Conservation (phyloP, 1,139 yeast species). For the Geotrichum restrictum region DNA sequence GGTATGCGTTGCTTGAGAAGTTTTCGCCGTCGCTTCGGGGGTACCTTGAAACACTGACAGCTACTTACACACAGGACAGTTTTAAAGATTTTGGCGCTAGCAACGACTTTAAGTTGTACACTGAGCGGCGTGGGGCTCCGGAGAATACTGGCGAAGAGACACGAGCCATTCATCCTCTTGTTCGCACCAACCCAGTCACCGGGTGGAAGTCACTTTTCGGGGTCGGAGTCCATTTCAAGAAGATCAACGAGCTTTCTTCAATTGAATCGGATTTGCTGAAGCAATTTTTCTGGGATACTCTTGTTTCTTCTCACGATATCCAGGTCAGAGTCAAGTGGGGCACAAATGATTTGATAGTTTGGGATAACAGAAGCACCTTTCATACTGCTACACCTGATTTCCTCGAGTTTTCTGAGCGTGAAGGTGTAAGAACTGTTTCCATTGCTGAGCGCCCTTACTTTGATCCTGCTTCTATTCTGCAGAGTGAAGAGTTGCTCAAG, state of each 20-base stretch:
- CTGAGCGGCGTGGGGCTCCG: conserved; percentile 37
- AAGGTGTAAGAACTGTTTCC: conserved; percentile 57
- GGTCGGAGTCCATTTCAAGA: conserved; percentile 44
- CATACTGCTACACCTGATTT: conserved; percentile 26
- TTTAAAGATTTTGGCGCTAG: conserved; percentile 38
- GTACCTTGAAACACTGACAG: conserved; percentile 42
- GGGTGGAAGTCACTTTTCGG: conserved; percentile 48
- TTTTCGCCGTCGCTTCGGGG: conserved; percentile 44
- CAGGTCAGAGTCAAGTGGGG: conserved; percentile 50
- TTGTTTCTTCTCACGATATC: conserved; percentile 41
- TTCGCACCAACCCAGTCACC: conserved; percentile 49
- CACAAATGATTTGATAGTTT: conserved; percentile 48
- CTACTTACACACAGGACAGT: conserved; percentile 33
- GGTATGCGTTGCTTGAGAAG: conserved; percentile 47
- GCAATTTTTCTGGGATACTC: conserved; percentile 41
- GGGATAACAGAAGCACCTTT: conserved; percentile 32
- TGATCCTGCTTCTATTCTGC: conserved; percentile 51
- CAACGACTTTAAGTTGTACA: conserved; percentile 33
- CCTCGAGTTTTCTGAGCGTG: conserved; percentile 40
- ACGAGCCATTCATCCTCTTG: conserved; percentile 44
- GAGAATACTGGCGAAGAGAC: conserved; percentile 32
- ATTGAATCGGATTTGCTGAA: conserved; percentile 41
- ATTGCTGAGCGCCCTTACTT: conserved; percentile 55
- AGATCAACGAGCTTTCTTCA: conserved; percentile 42
- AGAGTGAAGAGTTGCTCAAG: conserved; percentile 25